A percentile compares a stretch with the other conserved stretches of the same genome.
These are phyloP conservation scores for Solanum chacoense DNA, from an alignment of 305 asterid species.

Conservation along the genomic window DNA sequence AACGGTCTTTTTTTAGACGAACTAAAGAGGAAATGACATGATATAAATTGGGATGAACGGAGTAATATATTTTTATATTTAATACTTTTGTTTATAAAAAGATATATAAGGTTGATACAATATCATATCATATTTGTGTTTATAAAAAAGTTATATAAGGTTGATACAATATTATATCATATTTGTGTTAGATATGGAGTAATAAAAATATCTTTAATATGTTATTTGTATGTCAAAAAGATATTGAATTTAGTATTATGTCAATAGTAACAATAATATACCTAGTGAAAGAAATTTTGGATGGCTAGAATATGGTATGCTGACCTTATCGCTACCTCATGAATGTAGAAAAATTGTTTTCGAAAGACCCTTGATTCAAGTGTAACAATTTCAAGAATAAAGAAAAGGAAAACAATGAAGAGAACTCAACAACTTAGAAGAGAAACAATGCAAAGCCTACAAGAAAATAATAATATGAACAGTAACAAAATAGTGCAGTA, in stretches of 20 bases:
- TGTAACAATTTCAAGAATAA: no score
- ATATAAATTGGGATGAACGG: background rate
- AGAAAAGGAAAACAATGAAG: no score
- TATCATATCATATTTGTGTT: no score
- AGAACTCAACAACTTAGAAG: background rate
- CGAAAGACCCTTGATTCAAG: fast-evolving
- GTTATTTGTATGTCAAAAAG: background rate
- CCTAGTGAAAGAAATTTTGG: no score
- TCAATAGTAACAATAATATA: background rate
- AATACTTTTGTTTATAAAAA: background rate
- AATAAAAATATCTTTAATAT: background rate
- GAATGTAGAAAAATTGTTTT: fast-evolving
- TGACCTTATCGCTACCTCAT: no score
- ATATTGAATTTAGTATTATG: background rate
- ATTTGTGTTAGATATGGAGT: background rate
- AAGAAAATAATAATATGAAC: no score
- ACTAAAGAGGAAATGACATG: background rate
- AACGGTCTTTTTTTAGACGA: no score
- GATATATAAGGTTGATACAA: background rate
- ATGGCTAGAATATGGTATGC: no score
- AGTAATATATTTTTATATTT: background rate
- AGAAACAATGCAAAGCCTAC: background rate
- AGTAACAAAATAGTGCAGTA: no score
- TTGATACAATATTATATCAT: no score
- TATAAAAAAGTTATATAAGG: background rate